Percentiles rank a stretch among this genome's conserved stretches.
Conservation (phyloP, 2,329 filamentous ascomycete genomes). For the Venturia oleaginea region DNA sequence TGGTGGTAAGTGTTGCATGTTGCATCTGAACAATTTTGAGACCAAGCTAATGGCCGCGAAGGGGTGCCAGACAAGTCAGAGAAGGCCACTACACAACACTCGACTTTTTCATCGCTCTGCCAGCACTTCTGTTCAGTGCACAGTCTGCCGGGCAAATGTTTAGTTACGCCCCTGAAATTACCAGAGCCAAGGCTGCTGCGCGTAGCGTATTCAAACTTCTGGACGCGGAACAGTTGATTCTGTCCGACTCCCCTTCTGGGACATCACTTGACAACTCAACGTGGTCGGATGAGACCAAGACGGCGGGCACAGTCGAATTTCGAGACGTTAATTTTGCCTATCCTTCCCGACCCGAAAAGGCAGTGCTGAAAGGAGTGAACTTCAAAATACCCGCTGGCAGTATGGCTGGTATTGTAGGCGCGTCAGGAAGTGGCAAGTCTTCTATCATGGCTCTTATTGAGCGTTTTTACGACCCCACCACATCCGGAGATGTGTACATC, state of each 20-base stretch:
- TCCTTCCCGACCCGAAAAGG: constrained; percentile 30
- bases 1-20: constrained; percentile 28
- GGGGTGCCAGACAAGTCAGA: constrained; percentile 58
- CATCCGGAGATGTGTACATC: constrained; percentile 23
- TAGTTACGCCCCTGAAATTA: constrained; percentile 64
- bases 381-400: constrained; percentile 29
- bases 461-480: constrained; percentile 32
- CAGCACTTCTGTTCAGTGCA: constrained; percentile 58
- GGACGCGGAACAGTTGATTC: neutral
- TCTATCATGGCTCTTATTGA: constrained; percentile 31
- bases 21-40: neutral
- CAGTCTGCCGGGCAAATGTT: constrained; percentile 68
- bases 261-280: constrained; percentile 26
- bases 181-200: constrained; percentile 53
- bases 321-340: constrained; percentile 33
- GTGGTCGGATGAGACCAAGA: constrained; percentile 29
- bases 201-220: neutral
- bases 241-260: constrained; percentile 11
- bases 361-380: constrained; percentile 30
- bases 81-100: constrained; percentile 56
- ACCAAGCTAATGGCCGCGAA: neutral
- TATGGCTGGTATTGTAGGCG: constrained; percentile 34
- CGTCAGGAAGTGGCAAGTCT: constrained; percentile 34
- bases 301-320: constrained; percentile 31
- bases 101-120: constrained; percentile 63